Conservation (phyloP, 352 stramenopile species). For the Pythium rhizo-oryzae region DNA sequence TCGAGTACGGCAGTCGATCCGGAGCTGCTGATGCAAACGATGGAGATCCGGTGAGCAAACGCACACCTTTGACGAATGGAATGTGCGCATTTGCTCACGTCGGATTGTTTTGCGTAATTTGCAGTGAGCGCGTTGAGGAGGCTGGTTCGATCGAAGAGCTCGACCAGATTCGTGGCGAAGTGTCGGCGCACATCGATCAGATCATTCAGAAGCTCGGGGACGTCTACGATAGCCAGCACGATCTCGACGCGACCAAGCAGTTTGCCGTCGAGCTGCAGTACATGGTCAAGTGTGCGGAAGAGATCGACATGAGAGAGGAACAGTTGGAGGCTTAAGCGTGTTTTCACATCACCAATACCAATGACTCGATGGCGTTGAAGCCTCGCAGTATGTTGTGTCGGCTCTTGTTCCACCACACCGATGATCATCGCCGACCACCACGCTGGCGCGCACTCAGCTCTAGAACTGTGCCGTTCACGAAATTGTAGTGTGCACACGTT, state of each 20-base stretch:
- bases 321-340: conserved; percentile 49
- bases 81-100: not conserved
- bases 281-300: conserved; percentile 86
- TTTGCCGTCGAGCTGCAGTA: conserved; percentile 84
- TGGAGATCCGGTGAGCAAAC: conserved; percentile 70
- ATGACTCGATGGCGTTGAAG: not conserved
- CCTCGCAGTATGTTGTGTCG: not conserved
- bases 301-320: conserved; percentile 78
- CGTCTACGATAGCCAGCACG: conserved; percentile 73
- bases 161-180: conserved; percentile 57
- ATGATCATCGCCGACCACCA: conserved; percentile 60
- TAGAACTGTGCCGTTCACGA: conserved; percentile 67
- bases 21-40: conserved; percentile 80
- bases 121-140: conserved; percentile 76
- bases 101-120: not conserved
- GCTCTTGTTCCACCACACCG: not conserved
- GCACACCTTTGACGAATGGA: not conserved
- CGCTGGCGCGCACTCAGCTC: conserved; percentile 84
- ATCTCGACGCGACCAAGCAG: conserved; percentile 75
- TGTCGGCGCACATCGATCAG: conserved; percentile 68
- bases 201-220: conserved; percentile 75
- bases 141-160: conserved; percentile 49
- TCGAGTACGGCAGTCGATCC: conserved; percentile 77
- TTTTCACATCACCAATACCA: conserved; percentile 3
- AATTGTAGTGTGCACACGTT: conserved; percentile 87